Evolutionary conservation across 1,284 basidiomycete species (phyloP), one percentile per base, ranked within the genome.

Genomic region (Mycena citricolor): DNA sequence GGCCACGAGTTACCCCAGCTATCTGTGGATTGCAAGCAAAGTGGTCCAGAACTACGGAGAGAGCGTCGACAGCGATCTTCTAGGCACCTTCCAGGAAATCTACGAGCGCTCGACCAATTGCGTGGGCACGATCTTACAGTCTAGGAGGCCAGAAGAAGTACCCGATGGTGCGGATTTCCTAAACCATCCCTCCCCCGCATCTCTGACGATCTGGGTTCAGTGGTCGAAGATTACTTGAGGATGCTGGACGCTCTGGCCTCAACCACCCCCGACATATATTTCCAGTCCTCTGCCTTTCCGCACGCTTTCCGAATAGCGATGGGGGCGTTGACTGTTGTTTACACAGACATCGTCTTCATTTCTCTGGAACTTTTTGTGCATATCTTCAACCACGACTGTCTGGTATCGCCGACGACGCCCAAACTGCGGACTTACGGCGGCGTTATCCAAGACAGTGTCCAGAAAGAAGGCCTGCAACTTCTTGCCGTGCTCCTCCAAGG

Each of bases 21-120:
- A 93, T 65, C 66, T 98, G 11, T 99, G 97, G 97, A 93, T 99
- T 52, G 82, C 84, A 13, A 88, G 92, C 36, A 97, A 97, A 64
- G 68, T 88, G 17, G 75, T 92, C 11, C 71, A 74, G 25, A 75
- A 78, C 52, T 94, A 90, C 61, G 88, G 86, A 25, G 71, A 81
- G 43, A 76, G 83, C 54, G 73, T 78, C 37, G 70, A 79, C 55
- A 56, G 67, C 8, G 55, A 61, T 26, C 61, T 90, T 19, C 78
- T 76, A 23, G 68, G 63, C 10, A 69, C 83, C 5, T 78, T 90
- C 54, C 70, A 73, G 47, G 73, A 76, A 22, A 66, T 85, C n/a
- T 91, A 86, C 57, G 90, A 94, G 59, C 70, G 77, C 24, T 77
- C 84, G 12, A 93, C 89, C 13, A 72, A 69, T 39, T 86, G 86